Conservation (phyloP, 345 rosid genomes). For the Citrus glauca region DNA sequence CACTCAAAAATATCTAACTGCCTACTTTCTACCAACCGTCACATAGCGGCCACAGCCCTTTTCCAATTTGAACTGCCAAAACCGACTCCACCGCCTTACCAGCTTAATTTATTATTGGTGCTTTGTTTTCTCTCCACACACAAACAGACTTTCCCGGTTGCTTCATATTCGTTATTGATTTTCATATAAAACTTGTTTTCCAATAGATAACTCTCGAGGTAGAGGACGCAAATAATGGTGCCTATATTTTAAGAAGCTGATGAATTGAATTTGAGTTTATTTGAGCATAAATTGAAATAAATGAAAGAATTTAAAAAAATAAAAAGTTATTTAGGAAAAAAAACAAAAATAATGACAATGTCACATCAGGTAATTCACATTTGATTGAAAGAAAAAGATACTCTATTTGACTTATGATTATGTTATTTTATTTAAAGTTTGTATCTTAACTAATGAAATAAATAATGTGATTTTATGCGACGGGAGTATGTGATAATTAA, state of each 20-base stretch:
- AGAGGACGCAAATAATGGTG: background rate
- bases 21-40: constrained; percentile 23
- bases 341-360: no score
- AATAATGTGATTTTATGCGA: no score
- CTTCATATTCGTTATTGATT: background rate
- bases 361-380: background rate
- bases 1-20: constrained; percentile 20
- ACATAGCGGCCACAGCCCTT: constrained; percentile 30
- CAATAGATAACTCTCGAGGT: no score
- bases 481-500: no score
- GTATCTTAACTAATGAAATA: no score
- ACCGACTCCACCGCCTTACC: constrained; percentile 32
- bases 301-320: background rate
- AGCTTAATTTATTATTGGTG: background rate
- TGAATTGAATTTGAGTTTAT: background rate
- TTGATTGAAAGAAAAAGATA: no score
- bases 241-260: background rate
- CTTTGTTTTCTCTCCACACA: background rate
- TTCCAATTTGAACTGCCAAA: constrained; percentile 20
- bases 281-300: background rate
- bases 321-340: background rate
- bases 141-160: background rate
- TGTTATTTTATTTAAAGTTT: no score
- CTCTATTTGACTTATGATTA: no score
- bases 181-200: background rate